Evolutionary conservation across 208 protist species (phyloP).

Genomic region (Balamuthia mandrillaris): DNA sequence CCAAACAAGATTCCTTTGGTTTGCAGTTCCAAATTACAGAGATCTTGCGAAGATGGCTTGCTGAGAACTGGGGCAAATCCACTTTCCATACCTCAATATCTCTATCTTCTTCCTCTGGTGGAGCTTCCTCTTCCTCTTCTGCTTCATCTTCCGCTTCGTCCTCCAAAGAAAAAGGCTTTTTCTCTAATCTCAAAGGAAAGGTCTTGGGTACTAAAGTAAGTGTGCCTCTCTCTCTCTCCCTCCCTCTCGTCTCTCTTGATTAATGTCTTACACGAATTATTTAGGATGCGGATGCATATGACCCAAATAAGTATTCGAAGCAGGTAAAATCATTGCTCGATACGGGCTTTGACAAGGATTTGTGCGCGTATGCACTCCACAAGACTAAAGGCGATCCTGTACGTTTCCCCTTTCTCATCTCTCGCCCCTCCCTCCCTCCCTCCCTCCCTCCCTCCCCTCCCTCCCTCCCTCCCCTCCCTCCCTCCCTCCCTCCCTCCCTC

Average conservation of each 20-base stretch:
- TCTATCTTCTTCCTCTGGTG: not conserved
- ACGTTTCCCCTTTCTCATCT: too few species aligned
- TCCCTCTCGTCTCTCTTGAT: too few species aligned
- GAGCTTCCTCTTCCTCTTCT: not conserved
- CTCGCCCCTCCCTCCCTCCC: not conserved
- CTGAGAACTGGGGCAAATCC: not conserved
- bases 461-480: too few species aligned
- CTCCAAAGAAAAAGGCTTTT: not conserved
- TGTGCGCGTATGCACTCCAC: constrained; percentile 16
- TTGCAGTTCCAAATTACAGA: constrained; percentile 22
- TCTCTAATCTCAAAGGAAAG: too few species aligned
- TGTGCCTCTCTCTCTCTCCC: too few species aligned
- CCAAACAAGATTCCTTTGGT: constrained; percentile 12
- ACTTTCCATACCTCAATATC: not conserved
- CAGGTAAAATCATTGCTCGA: constrained; percentile 8
- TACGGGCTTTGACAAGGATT: constrained; percentile 18
- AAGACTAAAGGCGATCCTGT: not conserved
- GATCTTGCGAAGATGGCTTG: not conserved
- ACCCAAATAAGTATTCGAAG: constrained; percentile 8
- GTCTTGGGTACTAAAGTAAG: too few species aligned
- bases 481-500: too few species aligned
- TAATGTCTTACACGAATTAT: too few species aligned
- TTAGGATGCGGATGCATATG: too few species aligned
- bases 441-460: too few species aligned
- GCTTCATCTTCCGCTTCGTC: not conserved